Evolutionary conservation across 139 green algal species (phyloP), one percentile per base, ranked within the genome.

Genomic region (Klebsormidium nitens): DNA sequence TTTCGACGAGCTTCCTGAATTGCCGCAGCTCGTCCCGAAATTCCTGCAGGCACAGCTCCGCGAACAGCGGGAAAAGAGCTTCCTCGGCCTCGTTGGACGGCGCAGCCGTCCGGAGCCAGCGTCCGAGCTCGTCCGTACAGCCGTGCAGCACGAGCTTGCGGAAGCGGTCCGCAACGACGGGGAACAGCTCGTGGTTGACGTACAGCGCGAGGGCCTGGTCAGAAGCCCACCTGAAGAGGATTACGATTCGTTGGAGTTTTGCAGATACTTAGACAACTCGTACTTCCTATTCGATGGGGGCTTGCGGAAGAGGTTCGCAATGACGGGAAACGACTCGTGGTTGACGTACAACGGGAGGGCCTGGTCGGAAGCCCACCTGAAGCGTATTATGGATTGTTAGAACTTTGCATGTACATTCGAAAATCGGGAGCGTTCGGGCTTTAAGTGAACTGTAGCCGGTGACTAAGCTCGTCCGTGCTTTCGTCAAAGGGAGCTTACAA

Each of bases 291-390:
- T n/a, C n/a, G n/a, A n/a, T n/a, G n/a, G n/a, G n/a, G n/a, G n/a
- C 37, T 75, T 75, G 40, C 52, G 57, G 39, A 78, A 78, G 31
- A 28, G 37, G 14, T 63, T 28, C n/a, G 64, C 63, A 0, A 64
- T 50, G 23, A 29, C 59, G 14, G 63, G 71, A 47, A 75, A 78
- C 32, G 75, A 57, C 8, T 69, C 28, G 6, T 49, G 59, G 46
- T 69, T 75, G 19, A 78, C 39, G 62, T 78, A 78, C 19, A 75
- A 42, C 1, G 71, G 36, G 34, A 75, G 59, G 17, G 71, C 71
- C 39, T 78, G 64, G 36, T 78, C 64, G n/a, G 52, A 44, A 28
- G 71, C 63, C 71, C 71, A 78, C 44, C 64, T 67, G 71, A n/a
- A n/a, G n/a, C n/a, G n/a, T n/a, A n/a, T n/a, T n/a, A n/a, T n/a